These are phyloP conservation scores for Phytophthora tubulina DNA, from an alignment of 352 stramenopile genomes.

Conservation along the genomic window DNA sequence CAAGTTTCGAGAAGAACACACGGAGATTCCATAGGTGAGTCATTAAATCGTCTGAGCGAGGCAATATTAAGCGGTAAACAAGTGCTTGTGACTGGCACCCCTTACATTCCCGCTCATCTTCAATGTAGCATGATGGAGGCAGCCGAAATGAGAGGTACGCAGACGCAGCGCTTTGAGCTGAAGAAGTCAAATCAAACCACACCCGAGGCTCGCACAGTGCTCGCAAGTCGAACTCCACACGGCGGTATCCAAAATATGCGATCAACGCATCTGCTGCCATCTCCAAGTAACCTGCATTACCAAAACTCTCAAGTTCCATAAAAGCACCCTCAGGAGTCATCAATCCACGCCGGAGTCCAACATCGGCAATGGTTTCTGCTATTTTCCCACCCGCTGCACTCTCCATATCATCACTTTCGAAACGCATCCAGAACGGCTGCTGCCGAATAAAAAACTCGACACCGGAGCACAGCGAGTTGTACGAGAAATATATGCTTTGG, in stretches of 20 bases:
- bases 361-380: constrained; percentile 27
- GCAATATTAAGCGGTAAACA: constrained; percentile 46
- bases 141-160: constrained; percentile 51
- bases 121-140: constrained; percentile 51
- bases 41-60: constrained; percentile 23
- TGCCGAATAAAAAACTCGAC: constrained; percentile 46
- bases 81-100: constrained; percentile 50
- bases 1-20: constrained; percentile 57
- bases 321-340: constrained; percentile 47
- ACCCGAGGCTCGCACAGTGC: constrained; percentile 51
- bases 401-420: constrained; percentile 58
- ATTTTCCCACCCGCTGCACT: constrained; percentile 32
- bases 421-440: constrained; percentile 56
- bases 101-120: constrained; percentile 42
- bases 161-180: constrained; percentile 18
- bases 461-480: constrained; percentile 45
- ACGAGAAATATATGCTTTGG: constrained; percentile 51
- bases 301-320: constrained; percentile 40
- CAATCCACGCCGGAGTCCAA: constrained; percentile 44
- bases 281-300: constrained; percentile 22
- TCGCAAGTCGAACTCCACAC: constrained; percentile 58
- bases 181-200: constrained; percentile 55
- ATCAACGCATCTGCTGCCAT: constrained; percentile 33
- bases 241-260: constrained; percentile 24
- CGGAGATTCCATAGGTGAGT: constrained; percentile 55